Evolutionary conservation across 257 asterid genomes (phyloP), one percentile per base, ranked within the genome.

Genomic region (Leptodermis oblonga): DNA sequence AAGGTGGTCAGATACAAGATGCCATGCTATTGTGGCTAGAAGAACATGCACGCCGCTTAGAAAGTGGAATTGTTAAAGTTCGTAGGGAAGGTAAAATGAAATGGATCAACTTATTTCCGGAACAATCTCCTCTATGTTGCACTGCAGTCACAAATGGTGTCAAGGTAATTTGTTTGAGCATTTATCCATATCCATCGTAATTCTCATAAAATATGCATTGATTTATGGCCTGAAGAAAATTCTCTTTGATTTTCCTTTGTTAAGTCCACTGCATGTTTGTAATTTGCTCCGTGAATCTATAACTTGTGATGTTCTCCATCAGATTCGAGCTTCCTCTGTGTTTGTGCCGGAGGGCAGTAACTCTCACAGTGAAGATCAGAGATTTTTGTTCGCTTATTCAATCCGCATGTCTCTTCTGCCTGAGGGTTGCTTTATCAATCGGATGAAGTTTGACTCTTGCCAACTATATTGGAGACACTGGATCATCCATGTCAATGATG

Each of bases 241-340:
- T 54, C 9, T 58, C 37, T 28, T 4, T 12, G 13, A 0, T 51
- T 59, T 59, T 7, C 12, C 34, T 11, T 59, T 9, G 49, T 18
- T 37, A 43, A 41, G 60, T 51, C 11, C 41, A 25, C 3, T 41
- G 58, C 63, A 37, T 46, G 51, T 70, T 65, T 65, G 70, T 76
- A 25, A 53, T 70, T 79, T 70, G 68, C 30, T 45, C 68, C 31
- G 4, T 12, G 18, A 12, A 39, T 20, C 58, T 54, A 74, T 61
- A 67, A 64, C 25, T 36, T 62, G 53, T 58, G 37, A 53, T 68
- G 62, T 36, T 62, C 54, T 37, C 58, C 54, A 74, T 52, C 77
- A 92, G 98, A 96, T 93, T 54, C 96, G 99, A 65, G 94, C 96
- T 73, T 93, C 99, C 68, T 91, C 99, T 76, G 86, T 79, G 52